A percentile compares a stretch with the other conserved stretches of the same genome.
Conservation (phyloP, 805 yeast genomes). For the Schwanniomyces sp. region DNA sequence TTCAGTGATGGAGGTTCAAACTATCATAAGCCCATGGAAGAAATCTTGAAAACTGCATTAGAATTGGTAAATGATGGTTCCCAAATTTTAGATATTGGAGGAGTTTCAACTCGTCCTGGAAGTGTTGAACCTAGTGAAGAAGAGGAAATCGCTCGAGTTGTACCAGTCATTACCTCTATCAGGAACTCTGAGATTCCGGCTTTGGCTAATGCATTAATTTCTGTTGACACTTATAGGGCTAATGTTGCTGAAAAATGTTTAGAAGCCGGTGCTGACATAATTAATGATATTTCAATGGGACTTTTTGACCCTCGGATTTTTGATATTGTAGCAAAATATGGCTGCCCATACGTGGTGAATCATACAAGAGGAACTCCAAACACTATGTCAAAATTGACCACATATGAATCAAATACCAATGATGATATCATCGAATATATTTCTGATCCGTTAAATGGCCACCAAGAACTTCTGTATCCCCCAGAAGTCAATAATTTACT, state of each 20-base stretch:
- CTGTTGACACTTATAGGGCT: conserved; percentile 87
- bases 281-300: conserved; percentile 90
- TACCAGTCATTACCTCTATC: conserved; percentile 67
- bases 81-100: conserved; percentile 87
- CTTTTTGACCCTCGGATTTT: conserved; percentile 65
- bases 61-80: conserved; percentile 60
- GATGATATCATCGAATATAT: conserved; percentile 37
- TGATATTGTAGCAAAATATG: conserved; percentile 61
- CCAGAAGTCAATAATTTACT: conserved; percentile 38
- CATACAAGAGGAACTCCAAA: conserved; percentile 84
- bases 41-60: conserved; percentile 46
- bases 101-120: conserved; percentile 91
- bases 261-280: conserved; percentile 80
- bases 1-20: conserved; percentile 83
- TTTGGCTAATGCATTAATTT: conserved; percentile 51
- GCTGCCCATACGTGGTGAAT: conserved; percentile 76
- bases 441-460: conserved; percentile 24
- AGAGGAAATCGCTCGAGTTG: conserved; percentile 71
- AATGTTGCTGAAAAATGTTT: conserved; percentile 71
- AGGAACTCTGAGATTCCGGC: conserved; percentile 40
- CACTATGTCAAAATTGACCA: conserved; percentile 64
- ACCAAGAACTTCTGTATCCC: conserved; percentile 15
- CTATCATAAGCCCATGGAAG: conserved; percentile 30
- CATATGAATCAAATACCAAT: conserved; percentile 46
- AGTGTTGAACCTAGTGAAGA: conserved; percentile 57